Conservation (phyloP, 2,329 filamentous ascomycete species). For the Pseudogymnoascus sp. region DNA sequence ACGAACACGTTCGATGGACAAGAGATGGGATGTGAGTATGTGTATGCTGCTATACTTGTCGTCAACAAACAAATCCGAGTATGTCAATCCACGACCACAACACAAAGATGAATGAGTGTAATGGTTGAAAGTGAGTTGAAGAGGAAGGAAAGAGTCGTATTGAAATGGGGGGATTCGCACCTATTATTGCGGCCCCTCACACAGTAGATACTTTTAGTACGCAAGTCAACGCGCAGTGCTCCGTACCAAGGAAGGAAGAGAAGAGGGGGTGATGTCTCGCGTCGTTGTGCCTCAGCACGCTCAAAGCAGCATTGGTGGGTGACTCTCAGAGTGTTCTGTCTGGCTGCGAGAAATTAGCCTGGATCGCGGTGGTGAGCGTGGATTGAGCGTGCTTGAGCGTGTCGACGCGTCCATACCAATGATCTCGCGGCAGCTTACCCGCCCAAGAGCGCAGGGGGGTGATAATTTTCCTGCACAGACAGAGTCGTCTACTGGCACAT, state of each 20-base stretch:
- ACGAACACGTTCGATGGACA: neutral
- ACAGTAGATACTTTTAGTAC: neutral
- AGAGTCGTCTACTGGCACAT: neutral
- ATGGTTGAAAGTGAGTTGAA: neutral
- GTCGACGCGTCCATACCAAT: constrained; percentile 3
- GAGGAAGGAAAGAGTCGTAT: too few relatives aligned
- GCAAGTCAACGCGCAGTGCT: neutral
- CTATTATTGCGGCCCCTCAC: constrained; percentile 5
- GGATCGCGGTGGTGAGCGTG: neutral
- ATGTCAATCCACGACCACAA: constrained; percentile 1
- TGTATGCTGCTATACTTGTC: neutral
- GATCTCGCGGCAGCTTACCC: neutral
- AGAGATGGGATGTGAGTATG: neutral
- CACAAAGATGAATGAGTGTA: neutral
- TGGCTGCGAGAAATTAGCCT: neutral
- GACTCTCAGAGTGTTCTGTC: neutral
- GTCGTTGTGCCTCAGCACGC: neutral
- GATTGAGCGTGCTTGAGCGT: too few relatives aligned
- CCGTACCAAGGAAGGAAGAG: neutral
- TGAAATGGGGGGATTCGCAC: neutral
- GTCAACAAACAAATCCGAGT: constrained; percentile 2
- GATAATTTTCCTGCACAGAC: neutral
- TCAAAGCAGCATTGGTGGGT: neutral
- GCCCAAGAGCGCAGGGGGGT: neutral
- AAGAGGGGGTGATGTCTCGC: neutral